Conservation (phyloP, 2,329 filamentous ascomycete species). For the Tolypocladium inflatum region DNA sequence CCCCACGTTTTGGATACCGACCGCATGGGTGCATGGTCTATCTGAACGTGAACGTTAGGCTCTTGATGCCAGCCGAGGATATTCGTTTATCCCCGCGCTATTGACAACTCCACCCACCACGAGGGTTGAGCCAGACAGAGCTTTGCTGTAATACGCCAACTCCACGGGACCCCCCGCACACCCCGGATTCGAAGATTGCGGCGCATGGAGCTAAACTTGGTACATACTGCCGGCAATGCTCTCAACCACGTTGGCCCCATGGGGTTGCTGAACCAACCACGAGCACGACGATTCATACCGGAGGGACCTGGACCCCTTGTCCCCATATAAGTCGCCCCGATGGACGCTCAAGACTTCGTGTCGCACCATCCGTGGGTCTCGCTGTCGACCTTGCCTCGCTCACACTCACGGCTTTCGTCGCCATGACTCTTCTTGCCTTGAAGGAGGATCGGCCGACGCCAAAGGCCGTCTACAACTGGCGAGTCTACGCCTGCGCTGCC, state of each 20-base stretch:
- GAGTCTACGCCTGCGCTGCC: slow-evolving; percentile 44
- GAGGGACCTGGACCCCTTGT: not conserved
- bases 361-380: not conserved
- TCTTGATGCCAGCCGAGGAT: not conserved
- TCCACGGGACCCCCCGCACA: not conserved
- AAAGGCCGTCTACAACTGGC: slow-evolving; percentile 50
- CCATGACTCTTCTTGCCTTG: slow-evolving; percentile 38
- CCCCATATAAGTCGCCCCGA: not conserved
- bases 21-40: no score
- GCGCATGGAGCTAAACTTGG: not conserved
- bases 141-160: not conserved
- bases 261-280: not conserved
- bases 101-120: not conserved
- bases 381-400: not conserved
- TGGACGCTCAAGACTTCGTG: not conserved
- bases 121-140: not conserved
- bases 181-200: not conserved
- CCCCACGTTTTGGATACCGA: no score
- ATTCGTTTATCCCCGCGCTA: slow-evolving; percentile 1
- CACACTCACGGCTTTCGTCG: not conserved
- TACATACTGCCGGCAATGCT: not conserved
- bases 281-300: not conserved
- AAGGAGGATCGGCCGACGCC: slow-evolving; percentile 50
- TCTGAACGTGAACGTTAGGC: no score
- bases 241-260: not conserved